A percentile compares a stretch with the other conserved stretches of the same genome.
These are phyloP conservation scores for Pascua guehoae DNA, from an alignment of 1,284 basidiomycete species.

Conservation along the genomic window DNA sequence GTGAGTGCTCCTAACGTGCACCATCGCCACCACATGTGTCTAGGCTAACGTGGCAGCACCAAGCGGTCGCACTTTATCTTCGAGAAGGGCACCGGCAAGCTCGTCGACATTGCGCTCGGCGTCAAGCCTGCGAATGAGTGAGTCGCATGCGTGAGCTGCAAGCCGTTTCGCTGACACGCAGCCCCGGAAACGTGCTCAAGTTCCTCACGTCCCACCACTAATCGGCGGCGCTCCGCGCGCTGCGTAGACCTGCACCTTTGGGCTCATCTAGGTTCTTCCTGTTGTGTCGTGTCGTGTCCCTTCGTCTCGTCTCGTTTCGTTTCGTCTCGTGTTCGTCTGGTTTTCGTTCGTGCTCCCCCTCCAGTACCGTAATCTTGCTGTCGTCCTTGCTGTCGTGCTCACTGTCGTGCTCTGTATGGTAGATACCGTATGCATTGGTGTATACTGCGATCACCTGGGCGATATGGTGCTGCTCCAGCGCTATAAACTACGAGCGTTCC, in stretches of 20 bases:
- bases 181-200: constrained; percentile 27
- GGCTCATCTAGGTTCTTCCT: not conserved
- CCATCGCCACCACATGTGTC: not conserved
- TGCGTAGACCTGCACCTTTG: not conserved
- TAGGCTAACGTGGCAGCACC: constrained; percentile 52
- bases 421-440: too few species aligned
- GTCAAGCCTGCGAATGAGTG: constrained; percentile 71
- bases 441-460: too few species aligned
- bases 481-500: too few species aligned
- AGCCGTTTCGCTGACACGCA: constrained; percentile 11
- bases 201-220: constrained; percentile 34
- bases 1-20: constrained; percentile 24
- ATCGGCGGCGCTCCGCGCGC: not conserved
- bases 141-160: constrained; percentile 10
- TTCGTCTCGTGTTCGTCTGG: not conserved
- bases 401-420: too few species aligned
- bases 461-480: too few species aligned
- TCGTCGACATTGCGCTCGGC: constrained; percentile 73
- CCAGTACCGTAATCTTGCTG: too few species aligned
- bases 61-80: constrained; percentile 88
- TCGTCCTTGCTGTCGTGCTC: too few species aligned
- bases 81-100: constrained; percentile 71
- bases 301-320: not conserved
- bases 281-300: not conserved
- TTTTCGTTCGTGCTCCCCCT: too few species aligned